Evolutionary conservation across 352 stramenopile genomes (phyloP), one percentile per base, ranked within the genome.

Genomic region (Pythium brachiatum): DNA sequence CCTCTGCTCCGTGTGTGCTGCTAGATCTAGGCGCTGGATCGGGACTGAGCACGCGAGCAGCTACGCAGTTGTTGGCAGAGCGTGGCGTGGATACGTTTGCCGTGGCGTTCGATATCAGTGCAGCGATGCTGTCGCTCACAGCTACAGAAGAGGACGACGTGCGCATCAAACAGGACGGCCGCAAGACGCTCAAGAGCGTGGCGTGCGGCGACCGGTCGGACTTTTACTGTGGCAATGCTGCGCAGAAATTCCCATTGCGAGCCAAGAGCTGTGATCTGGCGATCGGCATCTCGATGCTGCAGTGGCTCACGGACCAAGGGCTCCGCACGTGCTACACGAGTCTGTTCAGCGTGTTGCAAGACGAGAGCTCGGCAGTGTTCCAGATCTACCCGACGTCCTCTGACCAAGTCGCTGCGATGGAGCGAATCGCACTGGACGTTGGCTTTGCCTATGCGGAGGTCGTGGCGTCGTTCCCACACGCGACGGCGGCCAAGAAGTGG

Each of bases 231-330:
- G 83, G 79, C 36, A 88, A 92, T 60, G 84, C 81, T 16, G 82
- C 70, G 9, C 84, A 89, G 47, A 71, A 59, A 18, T 74, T 90
- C 12, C 81, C 84, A 26, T 60, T 94, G 53, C 84, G 84, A 23
- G 18, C 32, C 0, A 64, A 59, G 3, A 43, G 68, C 13, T 78
- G 89, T 25, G 60, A 85, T 50, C 69, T 68, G 31, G 81, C 78
- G 43, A 86, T 92, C 50, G 77, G 81, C 12, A 89, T 94, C 57
- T 94, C 84, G 2, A 94, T 94, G 84, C 64, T 94, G 20, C 84
- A 94, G 64, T 94, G 84, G 84, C 64, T 94, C 46, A 81, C 79
- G n/a, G 60, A 68, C 4, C 65, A 79, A 11, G 82, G 81, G 25
- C 54, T 94, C 9, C 62, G 76, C 29, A 58, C 72, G n/a, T 94